These are phyloP conservation scores for Apiotrichum veenhuisii DNA, from an alignment of 1,284 basidiomycete species.

Conservation along the genomic window DNA sequence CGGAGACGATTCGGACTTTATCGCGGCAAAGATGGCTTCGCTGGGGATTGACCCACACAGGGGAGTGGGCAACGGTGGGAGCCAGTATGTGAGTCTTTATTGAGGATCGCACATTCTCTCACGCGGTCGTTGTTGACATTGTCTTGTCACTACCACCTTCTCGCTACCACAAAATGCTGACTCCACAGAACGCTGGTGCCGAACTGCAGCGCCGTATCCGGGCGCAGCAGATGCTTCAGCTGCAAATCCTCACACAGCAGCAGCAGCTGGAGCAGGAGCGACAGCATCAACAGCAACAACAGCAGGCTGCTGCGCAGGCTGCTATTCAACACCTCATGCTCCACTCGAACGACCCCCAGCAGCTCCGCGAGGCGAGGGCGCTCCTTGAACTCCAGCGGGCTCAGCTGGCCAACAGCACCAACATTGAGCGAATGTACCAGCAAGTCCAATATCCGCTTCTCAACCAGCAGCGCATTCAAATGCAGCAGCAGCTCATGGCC, in stretches of 20 bases:
- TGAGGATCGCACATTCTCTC: no score
- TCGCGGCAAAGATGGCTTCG: conserved; percentile 39
- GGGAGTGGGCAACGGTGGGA: neutral
- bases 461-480: conserved; percentile 10
- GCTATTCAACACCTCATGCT: conserved; percentile 21
- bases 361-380: conserved; percentile 26
- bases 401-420: conserved; percentile 9
- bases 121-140: no score
- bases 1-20: conserved; percentile 42
- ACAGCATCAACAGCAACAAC: conserved; percentile 14
- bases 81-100: neutral
- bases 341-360: conserved; percentile 19
- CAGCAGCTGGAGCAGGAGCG: conserved; percentile 3
- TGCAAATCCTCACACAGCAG: conserved; percentile 10
- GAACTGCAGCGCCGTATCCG: conserved; percentile 16
- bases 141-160: neutral
- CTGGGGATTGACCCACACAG: conserved; percentile 30
- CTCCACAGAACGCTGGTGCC: neutral
- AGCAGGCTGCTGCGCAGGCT: conserved; percentile 8
- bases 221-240: conserved; percentile 15
- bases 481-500: conserved; percentile 5
- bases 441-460: conserved; percentile 21
- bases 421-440: conserved; percentile 12
- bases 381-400: conserved; percentile 28
- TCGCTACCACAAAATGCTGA: neutral